Conservation (phyloP, 139 green algal genomes). For the Pleodorina starrii region DNA sequence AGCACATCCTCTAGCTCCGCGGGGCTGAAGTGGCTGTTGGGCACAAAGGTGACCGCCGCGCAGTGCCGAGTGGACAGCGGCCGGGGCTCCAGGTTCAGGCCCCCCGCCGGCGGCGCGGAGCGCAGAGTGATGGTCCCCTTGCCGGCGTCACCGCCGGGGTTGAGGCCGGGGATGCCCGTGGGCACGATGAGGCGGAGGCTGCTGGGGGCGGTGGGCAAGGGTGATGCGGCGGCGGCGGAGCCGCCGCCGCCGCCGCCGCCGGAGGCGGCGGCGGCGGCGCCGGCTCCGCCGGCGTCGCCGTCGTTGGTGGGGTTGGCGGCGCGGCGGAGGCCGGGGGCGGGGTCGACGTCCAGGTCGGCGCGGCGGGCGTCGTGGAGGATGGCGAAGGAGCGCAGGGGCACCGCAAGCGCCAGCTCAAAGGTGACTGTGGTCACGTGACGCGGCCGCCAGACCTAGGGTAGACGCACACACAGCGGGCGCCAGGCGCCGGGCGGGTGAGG, state of each 20-base stretch:
- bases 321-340: background rate
- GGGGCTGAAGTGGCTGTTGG: slow-evolving; percentile 20
- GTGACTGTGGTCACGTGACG: slow-evolving; percentile 36
- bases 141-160: background rate
- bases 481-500: background rate
- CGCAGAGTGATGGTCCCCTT: background rate
- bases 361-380: slow-evolving; percentile 40
- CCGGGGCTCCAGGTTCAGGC: background rate
- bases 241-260: background rate
- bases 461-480: background rate
- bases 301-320: no score
- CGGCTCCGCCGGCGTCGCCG: background rate
- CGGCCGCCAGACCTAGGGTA: slow-evolving; percentile 26
- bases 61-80: background rate
- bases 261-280: background rate
- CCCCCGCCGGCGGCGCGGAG: background rate
- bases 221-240: background rate
- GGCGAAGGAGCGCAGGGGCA: slow-evolving; percentile 22
- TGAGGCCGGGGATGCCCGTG: background rate
- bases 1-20: slow-evolving; percentile 29
- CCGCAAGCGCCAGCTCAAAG: slow-evolving; percentile 35
- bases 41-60: slow-evolving; percentile 29
- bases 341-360: background rate
- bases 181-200: background rate
- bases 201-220: no score